Evolutionary conservation across 352 stramenopile species (phyloP).

Genomic region (Globisporangium carolinianum): DNA sequence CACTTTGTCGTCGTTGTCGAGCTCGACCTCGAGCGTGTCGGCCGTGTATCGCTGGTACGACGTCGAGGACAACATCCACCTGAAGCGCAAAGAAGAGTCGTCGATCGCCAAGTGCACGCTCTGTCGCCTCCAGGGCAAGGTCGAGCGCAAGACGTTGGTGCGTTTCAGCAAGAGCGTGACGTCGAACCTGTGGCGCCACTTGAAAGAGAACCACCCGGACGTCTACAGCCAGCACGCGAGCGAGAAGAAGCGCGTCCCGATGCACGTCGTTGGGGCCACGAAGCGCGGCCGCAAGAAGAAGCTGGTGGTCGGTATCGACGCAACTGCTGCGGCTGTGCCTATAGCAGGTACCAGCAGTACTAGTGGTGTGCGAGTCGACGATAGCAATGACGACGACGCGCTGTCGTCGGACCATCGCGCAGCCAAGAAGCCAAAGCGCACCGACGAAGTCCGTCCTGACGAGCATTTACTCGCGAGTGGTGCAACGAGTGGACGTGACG

Average conservation of each 20-base stretch:
- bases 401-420: background rate
- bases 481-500: constrained; percentile 9
- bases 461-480: background rate
- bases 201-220: constrained; percentile 75
- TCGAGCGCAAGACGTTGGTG: constrained; percentile 61
- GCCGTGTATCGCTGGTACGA: constrained; percentile 80
- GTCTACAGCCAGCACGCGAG: constrained; percentile 63
- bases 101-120: constrained; percentile 62
- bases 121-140: constrained; percentile 47
- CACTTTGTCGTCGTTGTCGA: background rate
- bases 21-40: constrained; percentile 18
- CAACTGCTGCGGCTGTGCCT: background rate
- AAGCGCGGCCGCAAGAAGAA: constrained; percentile 65
- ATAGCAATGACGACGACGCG: constrained; percentile 6
- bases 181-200: constrained; percentile 75
- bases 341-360: background rate
- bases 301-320: constrained; percentile 16
- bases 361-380: constrained; percentile 8
- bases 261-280: constrained; percentile 46
- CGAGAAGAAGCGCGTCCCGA: constrained; percentile 75
- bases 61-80: constrained; percentile 44
- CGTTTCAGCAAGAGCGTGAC: constrained; percentile 82
- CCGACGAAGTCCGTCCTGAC: constrained; percentile 20
- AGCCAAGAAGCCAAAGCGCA: constrained; percentile 33
- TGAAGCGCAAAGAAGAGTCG: constrained; percentile 70